A percentile compares a stretch with the other conserved stretches of the same genome.
phyloP scores from a whole-genome alignment of 768 basidiomycete species.

The Russula sp. region DNA sequence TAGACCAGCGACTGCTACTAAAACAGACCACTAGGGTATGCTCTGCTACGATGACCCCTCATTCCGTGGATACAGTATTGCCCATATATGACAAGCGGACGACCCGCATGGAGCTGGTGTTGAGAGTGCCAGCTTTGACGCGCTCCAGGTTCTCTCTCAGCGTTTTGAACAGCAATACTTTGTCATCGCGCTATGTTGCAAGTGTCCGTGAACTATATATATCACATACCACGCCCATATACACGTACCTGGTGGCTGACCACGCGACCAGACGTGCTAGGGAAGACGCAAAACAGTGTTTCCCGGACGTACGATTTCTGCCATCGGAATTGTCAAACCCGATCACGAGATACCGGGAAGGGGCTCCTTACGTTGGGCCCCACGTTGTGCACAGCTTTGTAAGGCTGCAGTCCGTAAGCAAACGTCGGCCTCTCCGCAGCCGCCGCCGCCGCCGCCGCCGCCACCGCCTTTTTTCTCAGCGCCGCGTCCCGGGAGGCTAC shows the following conservation, averaged over 20 bases:
- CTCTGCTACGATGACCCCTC: too few relatives aligned
- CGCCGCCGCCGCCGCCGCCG: too few relatives aligned
- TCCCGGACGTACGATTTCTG: conserved; percentile 32
- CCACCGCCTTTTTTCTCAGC: too few relatives aligned
- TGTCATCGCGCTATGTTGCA: conserved; percentile 10
- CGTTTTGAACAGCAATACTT: conserved; percentile 12
- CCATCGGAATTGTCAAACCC: background rate
- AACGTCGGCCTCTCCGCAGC: conserved; percentile 21
- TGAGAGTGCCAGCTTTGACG: conserved; percentile 8
- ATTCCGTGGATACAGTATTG: background rate
- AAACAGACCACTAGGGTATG: too few relatives aligned
- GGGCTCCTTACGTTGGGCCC: conserved; percentile 4
- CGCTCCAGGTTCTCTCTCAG: conserved; percentile 1
- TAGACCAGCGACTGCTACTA: too few relatives aligned
- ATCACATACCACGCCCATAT: background rate
- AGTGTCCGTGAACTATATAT: background rate
- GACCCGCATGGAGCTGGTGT: conserved; percentile 7
- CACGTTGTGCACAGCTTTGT: conserved; percentile 40
- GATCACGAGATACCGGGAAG: background rate
- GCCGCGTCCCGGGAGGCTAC: background rate
- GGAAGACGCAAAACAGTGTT: conserved; percentile 70
- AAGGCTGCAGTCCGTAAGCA: conserved; percentile 43
- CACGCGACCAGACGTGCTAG: conserved; percentile 72
- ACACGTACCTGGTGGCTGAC: conserved; percentile 59
- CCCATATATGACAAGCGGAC: background rate